A percentile compares a stretch with the other conserved stretches of the same genome.
These are phyloP conservation scores for Zizania palustris DNA, from an alignment of 202 grass and related monocot species.

Conservation along the genomic window DNA sequence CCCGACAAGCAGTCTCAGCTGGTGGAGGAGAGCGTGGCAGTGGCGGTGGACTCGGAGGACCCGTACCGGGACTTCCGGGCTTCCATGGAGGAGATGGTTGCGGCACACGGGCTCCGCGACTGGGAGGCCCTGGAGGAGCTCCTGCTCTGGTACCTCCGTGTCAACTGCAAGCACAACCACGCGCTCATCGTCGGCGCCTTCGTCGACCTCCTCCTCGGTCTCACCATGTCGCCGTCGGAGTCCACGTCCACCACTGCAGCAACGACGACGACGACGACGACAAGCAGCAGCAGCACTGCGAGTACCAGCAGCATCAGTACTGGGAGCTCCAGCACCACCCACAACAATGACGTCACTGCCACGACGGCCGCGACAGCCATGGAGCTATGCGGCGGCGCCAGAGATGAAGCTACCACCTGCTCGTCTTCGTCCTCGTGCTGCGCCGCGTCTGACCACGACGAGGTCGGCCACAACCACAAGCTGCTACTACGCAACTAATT, in stretches of 20 bases:
- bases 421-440: constrained; percentile 30
- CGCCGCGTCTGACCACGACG: not conserved
- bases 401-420: constrained; percentile 1
- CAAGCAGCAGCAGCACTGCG: not conserved
- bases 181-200: constrained; percentile 74
- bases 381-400: constrained; percentile 14
- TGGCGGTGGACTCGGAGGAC: constrained; percentile 78
- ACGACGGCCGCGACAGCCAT: no score
- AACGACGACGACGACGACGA: not conserved
- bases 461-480: not conserved
- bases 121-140: constrained; percentile 76
- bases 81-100: constrained; percentile 97
- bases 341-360: not conserved
- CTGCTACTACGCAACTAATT: not conserved
- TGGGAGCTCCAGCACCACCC: no score
- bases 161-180: constrained; percentile 74
- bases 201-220: constrained; percentile 66
- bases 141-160: constrained; percentile 71
- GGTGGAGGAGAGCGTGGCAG: constrained; percentile 67
- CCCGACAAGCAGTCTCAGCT: not conserved
- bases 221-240: not conserved
- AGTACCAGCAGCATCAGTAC: not conserved
- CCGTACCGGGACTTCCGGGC: constrained; percentile 73
- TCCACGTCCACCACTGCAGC: not conserved
- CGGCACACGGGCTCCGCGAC: constrained; percentile 63